Base-by-base conservation (phyloP, 768 basidiomycete species). In the Boletus sp. region DNA sequence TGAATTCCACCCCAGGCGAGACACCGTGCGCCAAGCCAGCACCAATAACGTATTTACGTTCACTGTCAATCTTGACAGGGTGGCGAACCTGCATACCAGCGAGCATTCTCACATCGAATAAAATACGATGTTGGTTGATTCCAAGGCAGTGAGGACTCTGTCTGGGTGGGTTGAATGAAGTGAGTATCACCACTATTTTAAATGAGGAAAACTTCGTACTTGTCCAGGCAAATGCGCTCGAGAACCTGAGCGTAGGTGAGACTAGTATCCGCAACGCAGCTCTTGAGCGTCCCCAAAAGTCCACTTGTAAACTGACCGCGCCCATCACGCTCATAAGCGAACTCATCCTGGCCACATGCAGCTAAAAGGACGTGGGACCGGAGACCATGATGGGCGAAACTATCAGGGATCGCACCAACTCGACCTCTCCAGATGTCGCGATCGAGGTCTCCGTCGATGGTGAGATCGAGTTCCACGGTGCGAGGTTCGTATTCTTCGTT, bases 321-420 rank as follows among this genome's bases (percentile, higher is more conserved):
- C 0, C 56, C 62, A 1, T 55, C 32, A 18, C 41, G 7, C 49
- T 73, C 71, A 14, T 53, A 54, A 1, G 78, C 77, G 0, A 58
- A 29, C 49, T 78, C 71, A 1, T 71, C 64, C 5, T 68, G 61
- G 1, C 74, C 68, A 54, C 79, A 80, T 1, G 79, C 78, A 4
- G 78, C 77, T 14, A 79, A 62, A 4, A 80, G 69, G 24, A 80
- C 69, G 55, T 78, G 76, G 0, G 77, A 77, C 3, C 61, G 65
- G 33, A 72, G 64, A 39, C 68, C 71, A 46, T 65, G 64, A 42
- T 68, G 62, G 1, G 59, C 45, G 33, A 72, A 71, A 20, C 66
- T 65, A 29, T 52, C 7, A 2, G 64, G 52, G 11, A 64, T 44
- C 6, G 32, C 39, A 7, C 55, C 55, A 29, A 56, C 59, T 9